These are phyloP conservation scores for Chytriomyces confervae DNA, from an alignment of 192 early-diverging fungal genomes.

Conservation along the genomic window DNA sequence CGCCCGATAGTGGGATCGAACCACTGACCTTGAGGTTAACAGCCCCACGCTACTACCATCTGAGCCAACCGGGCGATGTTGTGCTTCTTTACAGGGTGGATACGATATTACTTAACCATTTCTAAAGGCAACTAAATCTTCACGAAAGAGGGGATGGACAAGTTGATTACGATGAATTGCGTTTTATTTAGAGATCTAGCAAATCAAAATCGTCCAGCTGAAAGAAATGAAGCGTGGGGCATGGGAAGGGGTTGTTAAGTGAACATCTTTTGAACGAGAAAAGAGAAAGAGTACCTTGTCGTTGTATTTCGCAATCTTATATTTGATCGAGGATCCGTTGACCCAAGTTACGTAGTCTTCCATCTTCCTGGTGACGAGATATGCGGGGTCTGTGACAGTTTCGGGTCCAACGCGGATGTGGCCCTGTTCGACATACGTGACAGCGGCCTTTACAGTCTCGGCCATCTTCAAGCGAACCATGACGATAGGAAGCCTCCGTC, in stretches of 20 bases:
- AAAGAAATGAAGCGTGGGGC: background rate
- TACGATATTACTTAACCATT: too few species aligned
- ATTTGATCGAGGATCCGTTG: constrained; percentile 95
- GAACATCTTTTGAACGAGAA: background rate
- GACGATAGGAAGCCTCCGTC: constrained; percentile 85
- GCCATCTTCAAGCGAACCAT: constrained; percentile 97
- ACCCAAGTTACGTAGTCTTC: constrained; percentile 99
- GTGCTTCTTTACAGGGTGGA: too few species aligned
- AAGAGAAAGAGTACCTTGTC: constrained; percentile 41
- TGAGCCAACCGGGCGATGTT: too few species aligned
- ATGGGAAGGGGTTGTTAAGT: background rate
- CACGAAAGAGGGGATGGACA: too few species aligned
- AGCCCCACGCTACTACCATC: too few species aligned
- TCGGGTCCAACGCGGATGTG: constrained; percentile 94
- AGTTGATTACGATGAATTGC: too few species aligned
- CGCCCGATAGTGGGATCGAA: too few species aligned
- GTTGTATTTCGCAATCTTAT: constrained; percentile 87
- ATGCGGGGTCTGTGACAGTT: constrained; percentile 89
- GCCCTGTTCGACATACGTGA: constrained; percentile 91
- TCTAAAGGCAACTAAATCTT: too few species aligned
- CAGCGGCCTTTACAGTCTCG: constrained; percentile 89
- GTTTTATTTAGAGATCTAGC: constrained; percentile 56
- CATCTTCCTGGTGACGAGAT: constrained; percentile 82
- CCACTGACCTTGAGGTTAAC: too few species aligned
- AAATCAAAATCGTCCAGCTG: constrained; percentile 90